Conservation (phyloP, 257 asterid species). For the Scutellaria galericulata region DNA sequence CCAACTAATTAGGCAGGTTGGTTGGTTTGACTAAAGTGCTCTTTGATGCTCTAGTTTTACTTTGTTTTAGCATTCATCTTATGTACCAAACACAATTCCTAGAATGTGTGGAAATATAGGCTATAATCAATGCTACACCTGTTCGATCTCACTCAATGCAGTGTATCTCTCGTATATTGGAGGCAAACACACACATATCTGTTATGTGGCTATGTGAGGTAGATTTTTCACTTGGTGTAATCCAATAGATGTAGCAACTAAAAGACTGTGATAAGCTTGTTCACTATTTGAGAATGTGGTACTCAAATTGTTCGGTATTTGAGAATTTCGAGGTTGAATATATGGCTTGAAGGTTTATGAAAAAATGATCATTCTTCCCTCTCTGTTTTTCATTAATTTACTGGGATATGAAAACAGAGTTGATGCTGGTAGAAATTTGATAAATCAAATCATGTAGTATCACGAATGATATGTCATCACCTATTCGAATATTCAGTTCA, state of each 20-base stretch:
- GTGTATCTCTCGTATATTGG: too few species aligned
- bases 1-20: background rate
- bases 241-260: too few species aligned
- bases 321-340: background rate
- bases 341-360: background rate
- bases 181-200: too few species aligned
- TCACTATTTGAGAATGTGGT: too few species aligned
- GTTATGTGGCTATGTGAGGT: too few species aligned
- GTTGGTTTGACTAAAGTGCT: too few species aligned
- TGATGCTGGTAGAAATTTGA: background rate
- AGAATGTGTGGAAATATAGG: background rate
- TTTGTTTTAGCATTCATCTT: too few species aligned
- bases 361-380: background rate
- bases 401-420: background rate
- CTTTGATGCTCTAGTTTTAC: too few species aligned
- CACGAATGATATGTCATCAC: background rate
- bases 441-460: background rate
- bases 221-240: too few species aligned
- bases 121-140: too few species aligned
- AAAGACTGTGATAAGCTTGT: background rate
- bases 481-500: background rate
- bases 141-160: too few species aligned
- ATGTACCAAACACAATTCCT: background rate
- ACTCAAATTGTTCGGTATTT: background rate
- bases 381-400: background rate